Evolutionary conservation across 2,329 filamentous ascomycete species (phyloP).

Genomic region (Rhexocercosporidium sp.): DNA sequence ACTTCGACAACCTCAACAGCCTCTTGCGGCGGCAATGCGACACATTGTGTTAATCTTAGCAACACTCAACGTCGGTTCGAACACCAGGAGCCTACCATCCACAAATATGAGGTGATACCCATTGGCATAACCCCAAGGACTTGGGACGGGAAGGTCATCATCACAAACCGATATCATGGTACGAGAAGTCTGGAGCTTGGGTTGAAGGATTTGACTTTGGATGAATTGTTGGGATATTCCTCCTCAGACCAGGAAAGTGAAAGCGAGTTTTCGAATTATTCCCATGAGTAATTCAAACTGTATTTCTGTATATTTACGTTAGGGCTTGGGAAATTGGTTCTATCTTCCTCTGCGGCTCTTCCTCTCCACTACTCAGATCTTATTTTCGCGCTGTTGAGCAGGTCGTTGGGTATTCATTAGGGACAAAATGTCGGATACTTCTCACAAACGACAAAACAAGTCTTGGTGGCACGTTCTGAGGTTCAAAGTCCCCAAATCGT

Average conservation of each 20-base stretch:
- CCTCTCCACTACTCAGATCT: background rate
- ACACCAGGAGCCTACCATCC: background rate
- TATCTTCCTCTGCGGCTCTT: background rate
- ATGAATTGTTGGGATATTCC: background rate
- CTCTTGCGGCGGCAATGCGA: background rate
- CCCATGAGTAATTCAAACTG: background rate
- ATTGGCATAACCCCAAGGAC: background rate
- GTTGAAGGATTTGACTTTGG: background rate
- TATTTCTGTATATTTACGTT: background rate
- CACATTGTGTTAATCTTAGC: background rate
- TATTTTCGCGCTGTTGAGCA: background rate
- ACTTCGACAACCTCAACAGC: background rate
- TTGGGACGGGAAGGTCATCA: background rate
- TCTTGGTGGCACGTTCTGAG: background rate
- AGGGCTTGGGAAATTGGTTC: background rate
- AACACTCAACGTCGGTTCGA: no score
- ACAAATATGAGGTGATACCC: background rate
- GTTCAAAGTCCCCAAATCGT: background rate
- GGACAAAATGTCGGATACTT: background rate
- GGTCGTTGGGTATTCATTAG: background rate
- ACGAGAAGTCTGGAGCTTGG: background rate
- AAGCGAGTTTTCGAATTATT: slow-evolving; percentile 3
- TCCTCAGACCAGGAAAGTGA: background rate
- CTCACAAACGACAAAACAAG: background rate
- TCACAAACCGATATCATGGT: background rate